phyloP scores from a whole-genome alignment of 345 rosid species.

The Iberis pinnata region DNA sequence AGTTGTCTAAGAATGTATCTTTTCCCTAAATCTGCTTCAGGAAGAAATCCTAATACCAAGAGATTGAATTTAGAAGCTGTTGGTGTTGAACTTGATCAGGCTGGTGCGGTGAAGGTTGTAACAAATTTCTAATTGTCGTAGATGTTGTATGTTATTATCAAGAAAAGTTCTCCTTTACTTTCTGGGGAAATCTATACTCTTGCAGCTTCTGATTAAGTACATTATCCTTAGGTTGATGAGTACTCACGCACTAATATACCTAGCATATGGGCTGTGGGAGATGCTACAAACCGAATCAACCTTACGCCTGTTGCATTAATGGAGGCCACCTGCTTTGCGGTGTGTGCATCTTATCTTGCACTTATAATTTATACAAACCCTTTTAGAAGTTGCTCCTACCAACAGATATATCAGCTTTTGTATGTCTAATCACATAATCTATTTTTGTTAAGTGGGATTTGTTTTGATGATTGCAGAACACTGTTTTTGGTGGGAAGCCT shows the following conservation, averaged over 20 bases:
- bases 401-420: conserved; percentile 10
- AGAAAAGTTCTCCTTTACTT: too few relatives aligned
- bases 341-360: conserved; percentile 30
- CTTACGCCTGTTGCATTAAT: conserved; percentile 97
- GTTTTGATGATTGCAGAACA: conserved; percentile 56
- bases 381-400: too few relatives aligned
- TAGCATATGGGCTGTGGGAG: conserved; percentile 97
- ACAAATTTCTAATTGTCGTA: conserved; percentile 5
- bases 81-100: conserved; percentile 71
- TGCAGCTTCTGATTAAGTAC: conserved; percentile 18
- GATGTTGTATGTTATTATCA: too few relatives aligned
- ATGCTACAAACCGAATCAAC: conserved; percentile 93
- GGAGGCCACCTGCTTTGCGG: conserved; percentile 95
- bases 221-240: conserved; percentile 74
- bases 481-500: conserved; percentile 83
- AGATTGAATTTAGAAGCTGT: conserved; percentile 82
- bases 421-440: too few relatives aligned
- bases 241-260: conserved; percentile 77
- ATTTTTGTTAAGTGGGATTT: conserved; percentile 8
- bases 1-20: conserved; percentile 13
- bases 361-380: not conserved
- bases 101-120: conserved; percentile 84
- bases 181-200: too few relatives aligned
- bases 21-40: too few relatives aligned
- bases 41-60: conserved; percentile 79